Base-by-base conservation (phyloP, 768 basidiomycete species). In the Termitomyces sp. region DNA sequence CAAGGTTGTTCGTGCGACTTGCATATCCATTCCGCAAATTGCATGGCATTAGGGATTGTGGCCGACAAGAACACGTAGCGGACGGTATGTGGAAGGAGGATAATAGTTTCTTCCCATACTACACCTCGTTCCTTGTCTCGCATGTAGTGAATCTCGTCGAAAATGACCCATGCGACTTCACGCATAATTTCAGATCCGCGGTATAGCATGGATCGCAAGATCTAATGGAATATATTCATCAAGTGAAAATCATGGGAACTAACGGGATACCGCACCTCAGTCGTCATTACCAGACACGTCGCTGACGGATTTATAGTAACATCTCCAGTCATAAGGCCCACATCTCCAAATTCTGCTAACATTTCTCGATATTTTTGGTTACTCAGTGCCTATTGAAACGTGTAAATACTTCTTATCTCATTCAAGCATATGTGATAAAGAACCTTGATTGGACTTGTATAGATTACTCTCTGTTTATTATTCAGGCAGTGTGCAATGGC, bases 81-180 rank as follows among this genome's bases (percentile, higher is more conserved):
- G 62, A 98, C 96, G 14, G 86, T 88, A 72, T 97, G 93, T 9
- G 97, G 97, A 12, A 99, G 85, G 2, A 99, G 85, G 66, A 98
- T 98, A 69, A 98, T 97, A 1, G 95, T 95, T 72, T 97, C 95
- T 74, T 99, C 96, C 97, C 97, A 98, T 30, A 99, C 97, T 20
- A 99, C 97, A 64, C 97, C 97, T 65, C 97, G 91, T 71, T 99
- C 97, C 68, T 94, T 94, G 78, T 98, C 97, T 61, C 97, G 89
- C 97, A 98, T 99, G 75, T 98, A 99, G 70, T 99, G 97, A 61
- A 99, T 97, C 75, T 99, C 97, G 70, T 99, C 97, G 72, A 98
- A 99, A 64, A 99, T 86, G 58, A 98, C 96, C 97, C 97, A 99
- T 1, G 95, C 95, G n/a, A 99, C 96, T 77, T 99, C 97, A 58